Evolutionary conservation across 129 eudicot species (phyloP), one percentile per base, ranked within the genome.

Genomic region (Helichrysum umbraculigerum): DNA sequence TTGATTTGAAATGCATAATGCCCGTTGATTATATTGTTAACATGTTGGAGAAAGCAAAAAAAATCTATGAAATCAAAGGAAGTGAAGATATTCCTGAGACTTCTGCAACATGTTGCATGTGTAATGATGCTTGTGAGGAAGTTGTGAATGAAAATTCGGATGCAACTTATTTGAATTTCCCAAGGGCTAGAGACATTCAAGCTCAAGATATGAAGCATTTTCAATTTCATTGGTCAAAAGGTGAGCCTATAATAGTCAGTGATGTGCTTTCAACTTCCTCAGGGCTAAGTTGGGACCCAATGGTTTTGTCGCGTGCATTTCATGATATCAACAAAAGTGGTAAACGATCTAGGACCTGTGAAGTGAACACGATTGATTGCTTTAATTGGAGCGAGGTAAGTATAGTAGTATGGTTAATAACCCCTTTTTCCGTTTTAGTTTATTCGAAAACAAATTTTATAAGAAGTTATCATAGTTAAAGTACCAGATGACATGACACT

Each of bases 321-420:
- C n/a, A n/a, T 16, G 59, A 52, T 52, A 52, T 52, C 1, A 15
- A 7, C 4, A 52, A 52, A 52, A 15, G 7, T 15, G 20, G 59
- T 52, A 16, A 52, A 3, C 21, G 1, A 1, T 16, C 57, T 14
- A 16, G 59, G n/a, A n/a, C 21, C 2, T 58, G 21, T 58, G 28
- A 58, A 58, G 64, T 21, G 29, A 58, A 58, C 28, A 7, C 32
- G 3, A 22, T 68, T 50, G 25, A 68, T 19, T 68, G 72, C 72
- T 41, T 37, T 3, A 29, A 68, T 68, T 21, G 72, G 56, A 68
- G 56, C 2, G 35, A 68, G 72, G 72, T 68, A 7, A 39, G 58
- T 68, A 21, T 20, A 51, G 56, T 14, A 11, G 14, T 68, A 5
- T 42, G 42, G 59, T 17, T 52, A 52, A 16, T 52, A 11, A 68